Evolutionary conservation across 805 yeast genomes (phyloP).

Genomic region (Candida argentea): DNA sequence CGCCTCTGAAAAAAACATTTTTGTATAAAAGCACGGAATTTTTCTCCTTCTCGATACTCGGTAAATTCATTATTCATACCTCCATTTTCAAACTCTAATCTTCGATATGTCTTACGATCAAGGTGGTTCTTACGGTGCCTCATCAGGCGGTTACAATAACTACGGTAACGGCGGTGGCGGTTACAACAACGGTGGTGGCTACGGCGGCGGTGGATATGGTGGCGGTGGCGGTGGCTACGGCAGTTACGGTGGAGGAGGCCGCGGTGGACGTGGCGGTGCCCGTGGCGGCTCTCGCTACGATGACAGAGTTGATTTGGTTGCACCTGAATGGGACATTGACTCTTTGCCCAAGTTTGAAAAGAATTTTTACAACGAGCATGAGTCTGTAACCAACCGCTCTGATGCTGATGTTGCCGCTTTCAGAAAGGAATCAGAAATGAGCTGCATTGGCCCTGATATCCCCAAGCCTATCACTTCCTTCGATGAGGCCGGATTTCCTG

Average conservation of each 20-base stretch:
- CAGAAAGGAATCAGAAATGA: constrained; percentile 82
- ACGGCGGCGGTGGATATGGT: constrained; percentile 15
- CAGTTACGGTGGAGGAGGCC: constrained; percentile 23
- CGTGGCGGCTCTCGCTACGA: constrained; percentile 27
- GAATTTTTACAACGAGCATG: constrained; percentile 86
- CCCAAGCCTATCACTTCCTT: constrained; percentile 90
- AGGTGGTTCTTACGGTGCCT: constrained; percentile 11
- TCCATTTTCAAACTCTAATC: background rate
- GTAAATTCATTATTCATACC: background rate
- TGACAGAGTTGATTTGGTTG: constrained; percentile 40
- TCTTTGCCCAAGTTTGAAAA: constrained; percentile 84
- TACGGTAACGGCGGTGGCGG: constrained; percentile 26
- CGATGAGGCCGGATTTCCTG: constrained; percentile 98
- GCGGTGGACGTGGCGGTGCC: constrained; percentile 28
- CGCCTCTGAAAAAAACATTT: too few relatives aligned
- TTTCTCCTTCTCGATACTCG: constrained; percentile 1
- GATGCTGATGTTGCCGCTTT: constrained; percentile 64
- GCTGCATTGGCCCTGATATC: constrained; percentile 68
- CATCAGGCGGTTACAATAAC: constrained; percentile 22
- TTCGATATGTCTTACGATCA: constrained; percentile 31
- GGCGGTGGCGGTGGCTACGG: constrained; percentile 29
- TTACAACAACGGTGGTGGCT: constrained; percentile 10
- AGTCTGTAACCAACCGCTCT: constrained; percentile 62
- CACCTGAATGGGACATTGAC: constrained; percentile 75
- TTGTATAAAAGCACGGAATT: too few relatives aligned